Evolutionary conservation across 106 monocot species (phyloP).

Genomic region (Posidonia australis): DNA sequence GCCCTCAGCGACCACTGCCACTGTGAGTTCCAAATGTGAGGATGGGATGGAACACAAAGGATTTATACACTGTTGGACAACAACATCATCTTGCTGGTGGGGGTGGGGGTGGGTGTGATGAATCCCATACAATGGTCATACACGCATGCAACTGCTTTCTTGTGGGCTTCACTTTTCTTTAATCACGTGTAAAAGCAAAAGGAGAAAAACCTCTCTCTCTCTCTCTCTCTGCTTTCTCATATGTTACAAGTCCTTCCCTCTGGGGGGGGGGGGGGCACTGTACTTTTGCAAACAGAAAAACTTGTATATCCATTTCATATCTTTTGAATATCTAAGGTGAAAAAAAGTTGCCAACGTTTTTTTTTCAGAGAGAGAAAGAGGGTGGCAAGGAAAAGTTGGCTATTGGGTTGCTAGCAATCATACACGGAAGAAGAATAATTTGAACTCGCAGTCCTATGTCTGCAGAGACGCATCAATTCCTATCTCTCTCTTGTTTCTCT

Average conservation of each 20-base stretch:
- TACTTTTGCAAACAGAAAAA: not conserved
- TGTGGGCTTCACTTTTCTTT: conserved; percentile 5
- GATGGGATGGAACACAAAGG: not conserved
- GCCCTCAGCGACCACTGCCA: not conserved
- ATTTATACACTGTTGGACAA: too few relatives aligned
- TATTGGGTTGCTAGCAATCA: not conserved
- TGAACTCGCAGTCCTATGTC: conserved; percentile 4
- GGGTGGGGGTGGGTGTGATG: too few relatives aligned
- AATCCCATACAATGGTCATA: not conserved
- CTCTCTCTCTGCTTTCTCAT: not conserved
- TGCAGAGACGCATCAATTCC: not conserved
- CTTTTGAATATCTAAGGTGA: not conserved
- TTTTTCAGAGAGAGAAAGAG: not conserved
- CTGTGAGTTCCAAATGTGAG: not conserved
- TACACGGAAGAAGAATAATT: conserved; percentile 12
- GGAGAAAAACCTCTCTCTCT: not conserved
- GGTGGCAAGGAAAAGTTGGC: not conserved
- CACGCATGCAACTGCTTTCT: conserved; percentile 12
- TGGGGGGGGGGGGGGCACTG: not conserved
- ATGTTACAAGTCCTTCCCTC: not conserved
- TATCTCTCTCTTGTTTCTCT: not conserved
- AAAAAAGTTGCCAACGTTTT: not conserved
- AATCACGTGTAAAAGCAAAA: conserved; percentile 12
- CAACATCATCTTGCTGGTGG: too few relatives aligned
- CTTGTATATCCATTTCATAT: not conserved